A percentile compares a stretch with the other conserved stretches of the same genome.
These are phyloP conservation scores for Juglanconis juglandina DNA, from an alignment of 2,329 filamentous ascomycete species.

Conservation along the genomic window DNA sequence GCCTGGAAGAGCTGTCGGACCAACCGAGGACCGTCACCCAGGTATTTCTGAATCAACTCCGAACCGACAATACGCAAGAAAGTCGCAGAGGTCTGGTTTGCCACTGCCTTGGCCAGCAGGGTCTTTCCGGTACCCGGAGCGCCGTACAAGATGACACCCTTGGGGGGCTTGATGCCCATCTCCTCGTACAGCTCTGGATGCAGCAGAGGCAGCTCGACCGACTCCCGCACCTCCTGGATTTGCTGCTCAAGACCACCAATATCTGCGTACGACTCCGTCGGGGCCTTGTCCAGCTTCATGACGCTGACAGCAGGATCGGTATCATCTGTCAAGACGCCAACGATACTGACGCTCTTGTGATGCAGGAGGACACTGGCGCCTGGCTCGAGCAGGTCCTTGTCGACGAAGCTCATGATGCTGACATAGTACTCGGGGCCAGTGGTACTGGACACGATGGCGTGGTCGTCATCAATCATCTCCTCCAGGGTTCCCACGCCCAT, in stretches of 20 bases:
- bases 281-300: slow-evolving; percentile 99
- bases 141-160: slow-evolving; percentile 98
- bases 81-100: slow-evolving; percentile 97
- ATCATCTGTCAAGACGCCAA: slow-evolving; percentile 94
- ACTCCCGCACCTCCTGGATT: slow-evolving; percentile 97
- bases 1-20: slow-evolving; percentile 94
- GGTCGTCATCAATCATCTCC: slow-evolving; percentile 98
- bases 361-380: slow-evolving; percentile 93
- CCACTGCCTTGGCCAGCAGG: slow-evolving; percentile 90
- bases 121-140: slow-evolving; percentile 97
- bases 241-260: slow-evolving; percentile 94
- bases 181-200: slow-evolving; percentile 98
- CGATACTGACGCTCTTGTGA: slow-evolving; percentile 96
- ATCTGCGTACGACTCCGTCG: slow-evolving; percentile 96
- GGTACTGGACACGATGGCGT: slow-evolving; percentile 95
- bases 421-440: slow-evolving; percentile 99
- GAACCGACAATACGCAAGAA: slow-evolving; percentile 96
- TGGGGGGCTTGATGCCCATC: slow-evolving; percentile 99
- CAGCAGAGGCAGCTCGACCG: slow-evolving; percentile 88
- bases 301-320: slow-evolving; percentile 93
- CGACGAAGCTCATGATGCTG: slow-evolving; percentile 99
- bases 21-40: slow-evolving; percentile 90
- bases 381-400: slow-evolving; percentile 96
- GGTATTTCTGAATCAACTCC: slow-evolving; percentile 97
- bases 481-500: slow-evolving; percentile 98